Evolutionary conservation across 257 asterid species (phyloP).

Genomic region (Solanum chiquidenum): DNA sequence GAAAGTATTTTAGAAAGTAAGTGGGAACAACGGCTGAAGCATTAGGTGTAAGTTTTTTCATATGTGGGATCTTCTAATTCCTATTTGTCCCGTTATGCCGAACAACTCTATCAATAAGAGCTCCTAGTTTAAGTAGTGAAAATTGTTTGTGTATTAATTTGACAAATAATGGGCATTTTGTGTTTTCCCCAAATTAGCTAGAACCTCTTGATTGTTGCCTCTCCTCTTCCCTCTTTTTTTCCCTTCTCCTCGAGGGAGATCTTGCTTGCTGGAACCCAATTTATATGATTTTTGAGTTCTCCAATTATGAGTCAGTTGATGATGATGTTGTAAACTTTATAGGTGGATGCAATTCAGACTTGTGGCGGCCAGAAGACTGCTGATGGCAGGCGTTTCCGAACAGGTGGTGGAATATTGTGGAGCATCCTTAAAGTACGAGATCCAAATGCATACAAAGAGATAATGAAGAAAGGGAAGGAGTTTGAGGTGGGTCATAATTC

Average conservation of each 20-base stretch:
- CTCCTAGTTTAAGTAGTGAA: neutral
- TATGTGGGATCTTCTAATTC: neutral
- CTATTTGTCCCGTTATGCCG: neutral
- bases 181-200: neutral
- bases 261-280: neutral
- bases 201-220: neutral
- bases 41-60: neutral
- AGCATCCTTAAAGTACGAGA: slow-evolving; percentile 78
- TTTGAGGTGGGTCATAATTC: slow-evolving; percentile 61
- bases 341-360: slow-evolving; percentile 92
- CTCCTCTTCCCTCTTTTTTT: neutral
- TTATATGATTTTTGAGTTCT: neutral
- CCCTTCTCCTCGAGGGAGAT: neutral
- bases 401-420: slow-evolving; percentile 90
- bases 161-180: neutral
- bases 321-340: slow-evolving; percentile 2
- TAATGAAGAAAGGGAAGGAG: slow-evolving; percentile 74
- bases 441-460: slow-evolving; percentile 87
- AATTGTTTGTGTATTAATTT: neutral
- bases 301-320: neutral
- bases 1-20: neutral
- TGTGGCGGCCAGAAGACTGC: slow-evolving; percentile 92
- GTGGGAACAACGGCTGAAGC: neutral
- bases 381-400: slow-evolving; percentile 62
- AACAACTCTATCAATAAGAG: neutral